Evolutionary conservation across 306 rosid species (phyloP).

Genomic region (Neltuma alba): DNA sequence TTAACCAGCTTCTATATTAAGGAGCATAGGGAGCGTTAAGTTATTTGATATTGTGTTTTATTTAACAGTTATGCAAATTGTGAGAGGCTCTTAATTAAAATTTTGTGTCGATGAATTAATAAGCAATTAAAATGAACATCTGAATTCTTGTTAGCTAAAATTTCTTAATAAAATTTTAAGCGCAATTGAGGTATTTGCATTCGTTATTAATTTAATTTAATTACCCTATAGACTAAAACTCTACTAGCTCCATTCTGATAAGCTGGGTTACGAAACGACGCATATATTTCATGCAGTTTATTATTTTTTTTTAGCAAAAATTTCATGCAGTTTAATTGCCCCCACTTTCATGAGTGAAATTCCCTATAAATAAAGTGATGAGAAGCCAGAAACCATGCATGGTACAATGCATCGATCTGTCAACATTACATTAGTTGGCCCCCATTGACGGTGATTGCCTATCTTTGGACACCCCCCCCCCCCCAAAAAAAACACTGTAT

Average conservation of each 20-base stretch:
- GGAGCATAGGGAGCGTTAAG: too few relatives aligned
- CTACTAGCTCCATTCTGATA: neutral
- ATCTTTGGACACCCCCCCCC: too few relatives aligned
- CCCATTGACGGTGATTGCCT: slow-evolving; percentile 5
- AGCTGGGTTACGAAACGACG: neutral
- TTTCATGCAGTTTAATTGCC: too few relatives aligned
- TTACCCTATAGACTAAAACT: neutral
- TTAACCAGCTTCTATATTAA: too few relatives aligned
- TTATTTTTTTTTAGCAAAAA: too few relatives aligned
- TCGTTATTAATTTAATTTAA: too few relatives aligned
- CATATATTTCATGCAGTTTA: neutral
- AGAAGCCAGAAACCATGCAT: neutral
- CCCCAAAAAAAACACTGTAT: neutral
- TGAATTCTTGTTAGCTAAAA: neutral
- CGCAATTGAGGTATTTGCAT: too few relatives aligned
- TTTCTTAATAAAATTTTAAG: neutral
- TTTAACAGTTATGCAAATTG: neutral
- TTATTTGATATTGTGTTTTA: neutral
- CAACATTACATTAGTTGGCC: slow-evolving; percentile 1
- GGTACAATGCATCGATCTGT: slow-evolving; percentile 18
- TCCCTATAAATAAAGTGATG: neutral
- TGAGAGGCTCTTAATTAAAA: neutral
- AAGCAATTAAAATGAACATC: neutral
- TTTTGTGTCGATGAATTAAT: neutral
- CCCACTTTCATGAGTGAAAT: neutral